Conservation (phyloP, 768 basidiomycete species). For the Peribolospora baueri region DNA sequence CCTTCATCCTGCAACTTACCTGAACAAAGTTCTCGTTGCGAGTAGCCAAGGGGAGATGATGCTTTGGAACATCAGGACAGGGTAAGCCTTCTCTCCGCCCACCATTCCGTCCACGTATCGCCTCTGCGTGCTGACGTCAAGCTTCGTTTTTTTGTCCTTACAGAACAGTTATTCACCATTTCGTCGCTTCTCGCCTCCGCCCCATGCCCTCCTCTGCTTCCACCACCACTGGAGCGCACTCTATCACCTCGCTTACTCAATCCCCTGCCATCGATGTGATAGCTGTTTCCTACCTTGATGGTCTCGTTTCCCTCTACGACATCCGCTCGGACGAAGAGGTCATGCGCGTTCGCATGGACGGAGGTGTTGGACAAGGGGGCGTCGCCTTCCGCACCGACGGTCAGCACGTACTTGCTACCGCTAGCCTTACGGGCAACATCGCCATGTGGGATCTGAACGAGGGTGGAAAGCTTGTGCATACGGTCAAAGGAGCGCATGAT, state of each 20-base stretch:
- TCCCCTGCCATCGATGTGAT: conserved; percentile 91
- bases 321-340: conserved; percentile 69
- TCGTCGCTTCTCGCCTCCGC: conserved; percentile 30
- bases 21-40: conserved; percentile 79
- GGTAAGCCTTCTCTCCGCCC: conserved; percentile 26
- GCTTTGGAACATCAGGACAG: conserved; percentile 78
- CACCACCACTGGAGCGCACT: conserved; percentile 16
- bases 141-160: not conserved
- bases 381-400: conserved; percentile 20
- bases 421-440: conserved; percentile 63
- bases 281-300: conserved; percentile 71
- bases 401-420: conserved; percentile 64
- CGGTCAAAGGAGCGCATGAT: conserved; percentile 72
- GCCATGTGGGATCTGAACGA: conserved; percentile 80
- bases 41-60: conserved; percentile 60
- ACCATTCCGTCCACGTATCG: not conserved
- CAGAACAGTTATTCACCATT: conserved; percentile 65
- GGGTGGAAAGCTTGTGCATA: conserved; percentile 48
- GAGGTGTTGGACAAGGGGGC: conserved; percentile 27
- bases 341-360: conserved; percentile 74
- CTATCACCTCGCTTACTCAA: conserved; percentile 59
- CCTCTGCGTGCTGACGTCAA: not conserved
- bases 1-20: conserved; percentile 81
- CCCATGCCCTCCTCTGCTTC: conserved; percentile 18
- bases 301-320: conserved; percentile 71